Conservation (phyloP, 352 stramenopile genomes). For the Pythium utonaiense region DNA sequence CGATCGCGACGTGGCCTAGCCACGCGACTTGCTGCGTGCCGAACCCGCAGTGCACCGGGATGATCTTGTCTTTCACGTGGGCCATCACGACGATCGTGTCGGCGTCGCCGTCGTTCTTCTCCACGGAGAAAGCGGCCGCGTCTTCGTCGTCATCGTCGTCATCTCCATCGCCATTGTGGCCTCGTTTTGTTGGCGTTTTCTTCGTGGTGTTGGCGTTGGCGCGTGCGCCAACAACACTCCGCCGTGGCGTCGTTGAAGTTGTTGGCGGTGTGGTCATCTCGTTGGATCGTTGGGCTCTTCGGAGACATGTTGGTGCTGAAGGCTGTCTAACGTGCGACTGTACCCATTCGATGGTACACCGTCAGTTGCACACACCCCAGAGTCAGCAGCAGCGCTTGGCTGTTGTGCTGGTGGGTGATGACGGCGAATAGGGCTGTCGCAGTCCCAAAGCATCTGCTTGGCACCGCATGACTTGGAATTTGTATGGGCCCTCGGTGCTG, state of each 20-base stretch:
- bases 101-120: constrained; percentile 43
- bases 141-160: constrained; percentile 7
- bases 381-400: constrained; percentile 14
- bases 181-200: no score
- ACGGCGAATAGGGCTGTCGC: constrained; percentile 17
- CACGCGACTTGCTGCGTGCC: constrained; percentile 70
- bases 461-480: constrained; percentile 13
- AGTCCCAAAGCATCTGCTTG: not conserved
- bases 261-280: constrained; percentile 6
- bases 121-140: constrained; percentile 13
- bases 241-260: constrained; percentile 19
- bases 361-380: constrained; percentile 11
- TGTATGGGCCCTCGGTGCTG: constrained; percentile 9
- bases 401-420: constrained; percentile 1
- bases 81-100: constrained; percentile 59
- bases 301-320: not conserved
- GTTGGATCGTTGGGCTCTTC: not conserved
- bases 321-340: constrained; percentile 4
- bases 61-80: constrained; percentile 71
- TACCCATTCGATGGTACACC: constrained; percentile 13
- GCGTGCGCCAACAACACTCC: not conserved
- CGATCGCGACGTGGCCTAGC: constrained; percentile 70
- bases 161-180: not conserved
- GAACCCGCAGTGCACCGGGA: constrained; percentile 64
- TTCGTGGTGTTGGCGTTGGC: constrained; percentile 7